Evolutionary conservation across 768 basidiomycete genomes (phyloP), one percentile per base, ranked within the genome.

Genomic region (Calocybe gangraenosa): DNA sequence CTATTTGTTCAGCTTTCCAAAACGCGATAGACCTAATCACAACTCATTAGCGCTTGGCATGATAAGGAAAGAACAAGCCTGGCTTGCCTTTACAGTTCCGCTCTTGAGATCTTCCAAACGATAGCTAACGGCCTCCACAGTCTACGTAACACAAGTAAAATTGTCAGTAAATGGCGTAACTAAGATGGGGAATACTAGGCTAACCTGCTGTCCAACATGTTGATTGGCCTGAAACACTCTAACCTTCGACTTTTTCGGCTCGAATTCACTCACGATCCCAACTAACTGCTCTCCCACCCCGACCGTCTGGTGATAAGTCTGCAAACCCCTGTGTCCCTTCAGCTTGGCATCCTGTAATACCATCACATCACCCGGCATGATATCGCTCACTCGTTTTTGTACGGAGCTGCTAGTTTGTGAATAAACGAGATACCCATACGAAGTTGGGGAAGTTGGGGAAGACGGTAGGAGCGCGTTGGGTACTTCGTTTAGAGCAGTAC

Each of bases 91-190:
- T 34, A 92, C 76, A 19, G 70, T 66, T 9, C 92, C 92, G 56
- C 81, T 87, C 69, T 93, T 93, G 56, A 94, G 60, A 69, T 94
- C 92, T 33, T 94, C 91, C 62, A 92, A 65, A 44, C 88, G 77
- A 68, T 93, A 95, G 56, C 86, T 92, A n/a, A 79, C 83, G 40
- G 71, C 73, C 57, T 92, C 90, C 22, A 92, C 83, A 51, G 70
- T 73, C 68, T 72, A 35, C 13, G n/a, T n/a, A n/a, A n/a, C n/a
- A n/a, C 48, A 25, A 19, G 21, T 9, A 48, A 8, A 34, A 37
- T 37, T 1, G 19, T 37, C 35, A 25, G 7, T 20, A 37, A 19
- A 47, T 22, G 20, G 28, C 34, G 5, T n/a, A 45, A 37, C 38
- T 35, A 39, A 34, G n/a, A 35, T 18, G 42, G 14, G n/a, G 48